Percentiles rank a stretch among this genome's conserved stretches.
These are phyloP conservation scores for Hirschioporus abietinus DNA, from an alignment of 768 basidiomycete genomes.

Conservation along the genomic window DNA sequence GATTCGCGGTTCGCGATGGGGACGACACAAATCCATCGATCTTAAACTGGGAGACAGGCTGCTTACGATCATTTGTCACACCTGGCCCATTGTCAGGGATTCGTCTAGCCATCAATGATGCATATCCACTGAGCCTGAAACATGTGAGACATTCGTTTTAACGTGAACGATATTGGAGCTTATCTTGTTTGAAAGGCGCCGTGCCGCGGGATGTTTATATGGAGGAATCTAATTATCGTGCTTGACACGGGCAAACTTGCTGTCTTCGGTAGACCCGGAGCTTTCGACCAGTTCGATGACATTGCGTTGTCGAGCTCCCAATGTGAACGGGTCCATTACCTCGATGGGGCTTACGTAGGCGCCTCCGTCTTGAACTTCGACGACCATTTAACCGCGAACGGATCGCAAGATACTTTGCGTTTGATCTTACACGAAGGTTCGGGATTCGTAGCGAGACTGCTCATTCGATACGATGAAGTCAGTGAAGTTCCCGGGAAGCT, in stretches of 20 bases:
- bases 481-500: not conserved
- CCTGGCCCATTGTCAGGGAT: no score
- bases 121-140: not conserved
- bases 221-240: not conserved
- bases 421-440: not conserved
- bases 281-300: not conserved
- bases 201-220: not conserved
- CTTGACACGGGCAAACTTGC: not conserved
- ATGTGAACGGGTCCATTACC: not conserved
- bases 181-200: not conserved
- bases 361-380: not conserved
- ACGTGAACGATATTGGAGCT: not conserved
- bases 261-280: not conserved
- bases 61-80: not conserved
- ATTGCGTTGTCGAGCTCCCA: not conserved
- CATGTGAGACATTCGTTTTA: not conserved
- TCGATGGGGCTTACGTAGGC: not conserved
- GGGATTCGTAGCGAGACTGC: not conserved
- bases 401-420: no score
- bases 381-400: no score
- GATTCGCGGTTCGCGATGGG: not conserved
- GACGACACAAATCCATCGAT: not conserved
- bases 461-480: not conserved
- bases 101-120: not conserved
- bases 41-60: not conserved